Percentiles rank a stretch among this genome's conserved stretches.
Conservation (phyloP, 805 yeast species). For the Barnettozyma populi region DNA sequence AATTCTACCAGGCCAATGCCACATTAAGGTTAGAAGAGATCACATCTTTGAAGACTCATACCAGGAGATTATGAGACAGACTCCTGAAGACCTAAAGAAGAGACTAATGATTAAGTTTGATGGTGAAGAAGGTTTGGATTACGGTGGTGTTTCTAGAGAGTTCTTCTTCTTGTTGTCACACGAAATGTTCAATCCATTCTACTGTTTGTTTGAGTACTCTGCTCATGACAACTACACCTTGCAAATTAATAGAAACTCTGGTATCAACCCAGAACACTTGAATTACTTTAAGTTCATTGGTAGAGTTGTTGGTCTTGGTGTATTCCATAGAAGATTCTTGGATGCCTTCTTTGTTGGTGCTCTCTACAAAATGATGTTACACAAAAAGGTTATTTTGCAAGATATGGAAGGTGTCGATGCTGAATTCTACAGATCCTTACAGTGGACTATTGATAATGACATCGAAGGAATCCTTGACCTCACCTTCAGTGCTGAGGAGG, state of each 20-base stretch:
- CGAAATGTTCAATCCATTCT: constrained; percentile 98
- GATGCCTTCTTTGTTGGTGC: constrained; percentile 99
- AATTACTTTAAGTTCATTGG: constrained; percentile 98
- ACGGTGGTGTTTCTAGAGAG: constrained; percentile 99
- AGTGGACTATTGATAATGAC: constrained; percentile 94
- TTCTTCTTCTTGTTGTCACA: constrained; percentile 94
- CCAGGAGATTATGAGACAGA: constrained; percentile 97
- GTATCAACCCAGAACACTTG: constrained; percentile 95
- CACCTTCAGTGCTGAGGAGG: constrained; percentile 87
- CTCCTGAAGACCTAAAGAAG: constrained; percentile 97
- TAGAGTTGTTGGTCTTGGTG: constrained; percentile 96
- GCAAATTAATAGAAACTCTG: constrained; percentile 96
- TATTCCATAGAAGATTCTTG: constrained; percentile 94
- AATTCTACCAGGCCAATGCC: constrained; percentile 97
- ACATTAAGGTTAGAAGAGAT: constrained; percentile 94
- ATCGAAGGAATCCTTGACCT: constrained; percentile 82
- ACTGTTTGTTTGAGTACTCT: constrained; percentile 94
- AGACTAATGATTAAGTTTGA: constrained; percentile 97
- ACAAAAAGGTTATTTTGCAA: constrained; percentile 87
- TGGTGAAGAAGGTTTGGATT: constrained; percentile 98
- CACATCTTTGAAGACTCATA: constrained; percentile 96
- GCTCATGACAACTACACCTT: constrained; percentile 97
- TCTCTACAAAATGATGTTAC: constrained; percentile 93
- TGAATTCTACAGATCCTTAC: constrained; percentile 88
- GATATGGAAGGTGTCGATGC: constrained; percentile 99